Evolutionary conservation across 2,329 filamentous ascomycete species (phyloP).

Genomic region (Aspergillus bombycis): DNA sequence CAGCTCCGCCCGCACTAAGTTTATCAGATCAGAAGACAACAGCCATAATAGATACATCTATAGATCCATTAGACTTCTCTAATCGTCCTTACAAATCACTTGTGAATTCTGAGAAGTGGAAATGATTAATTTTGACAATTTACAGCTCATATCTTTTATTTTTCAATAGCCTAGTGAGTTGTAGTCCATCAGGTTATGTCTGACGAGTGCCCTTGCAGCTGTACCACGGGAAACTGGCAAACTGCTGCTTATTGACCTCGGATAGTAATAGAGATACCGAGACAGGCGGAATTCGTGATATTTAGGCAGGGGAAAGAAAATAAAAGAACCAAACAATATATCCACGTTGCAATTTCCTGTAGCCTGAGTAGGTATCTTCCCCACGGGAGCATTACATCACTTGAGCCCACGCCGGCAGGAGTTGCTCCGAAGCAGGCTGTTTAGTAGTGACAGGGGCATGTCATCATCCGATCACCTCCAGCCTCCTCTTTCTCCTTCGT

Average conservation of each 20-base stretch:
- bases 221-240: not conserved
- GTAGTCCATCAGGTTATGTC: not conserved
- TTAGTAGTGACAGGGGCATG: slow-evolving; percentile 9
- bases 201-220: not conserved
- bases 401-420: slow-evolving; percentile 16
- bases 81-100: not conserved
- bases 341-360: not conserved
- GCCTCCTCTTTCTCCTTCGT: not conserved
- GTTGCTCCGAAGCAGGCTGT: slow-evolving; percentile 13
- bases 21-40: not conserved
- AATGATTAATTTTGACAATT: not conserved
- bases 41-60: not conserved
- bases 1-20: slow-evolving; percentile 2
- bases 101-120: not conserved
- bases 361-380: not conserved
- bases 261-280: not conserved
- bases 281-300: not conserved
- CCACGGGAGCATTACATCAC: not conserved
- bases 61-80: not conserved
- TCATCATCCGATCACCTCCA: slow-evolving; percentile 9
- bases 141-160: not conserved
- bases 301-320: not conserved
- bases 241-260: not conserved
- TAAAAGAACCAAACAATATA: not conserved
- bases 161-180: not conserved